These are phyloP conservation scores for Suillus decipiens DNA, from an alignment of 768 basidiomycete species.

Conservation along the genomic window DNA sequence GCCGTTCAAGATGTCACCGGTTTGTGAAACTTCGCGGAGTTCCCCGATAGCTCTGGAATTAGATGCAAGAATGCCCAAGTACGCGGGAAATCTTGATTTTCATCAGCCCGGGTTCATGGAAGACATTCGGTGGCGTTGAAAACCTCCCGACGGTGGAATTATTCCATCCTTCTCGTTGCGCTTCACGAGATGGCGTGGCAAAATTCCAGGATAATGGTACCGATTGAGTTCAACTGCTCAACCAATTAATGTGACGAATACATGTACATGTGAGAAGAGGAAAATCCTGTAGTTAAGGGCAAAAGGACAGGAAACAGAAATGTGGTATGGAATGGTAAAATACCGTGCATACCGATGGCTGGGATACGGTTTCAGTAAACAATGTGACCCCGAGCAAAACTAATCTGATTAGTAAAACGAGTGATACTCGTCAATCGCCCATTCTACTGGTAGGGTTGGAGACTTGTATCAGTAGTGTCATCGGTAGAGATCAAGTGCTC, in stretches of 20 bases:
- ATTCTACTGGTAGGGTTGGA: background rate
- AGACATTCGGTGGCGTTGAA: background rate
- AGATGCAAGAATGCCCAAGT: slow-evolving; percentile 16
- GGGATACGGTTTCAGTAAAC: background rate
- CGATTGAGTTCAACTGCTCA: background rate
- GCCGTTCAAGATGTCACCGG: slow-evolving; percentile 21
- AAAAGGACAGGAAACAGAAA: slow-evolving; percentile 15
- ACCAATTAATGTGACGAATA: slow-evolving; percentile 22
- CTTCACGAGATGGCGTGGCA: slow-evolving; percentile 21
- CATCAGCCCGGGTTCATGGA: background rate
- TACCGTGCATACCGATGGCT: background rate
- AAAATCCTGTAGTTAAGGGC: slow-evolving; percentile 21
- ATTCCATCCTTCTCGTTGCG: slow-evolving; percentile 21
- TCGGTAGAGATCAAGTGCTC: background rate
- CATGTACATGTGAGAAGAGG: slow-evolving; percentile 26
- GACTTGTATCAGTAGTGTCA: background rate
- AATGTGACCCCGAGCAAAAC: background rate
- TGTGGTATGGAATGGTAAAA: slow-evolving; percentile 14
- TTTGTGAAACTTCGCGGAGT: slow-evolving; percentile 11
- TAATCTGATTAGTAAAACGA: background rate
- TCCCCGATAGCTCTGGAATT: slow-evolving; percentile 17
- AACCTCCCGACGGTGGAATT: slow-evolving; percentile 10
- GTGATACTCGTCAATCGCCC: background rate
- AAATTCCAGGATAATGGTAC: slow-evolving; percentile 24
- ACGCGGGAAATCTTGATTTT: slow-evolving; percentile 11